Evolutionary conservation across 2,329 filamentous ascomycete species (phyloP), one percentile per base, ranked within the genome.

Genomic region (Colletotrichum sp.): DNA sequence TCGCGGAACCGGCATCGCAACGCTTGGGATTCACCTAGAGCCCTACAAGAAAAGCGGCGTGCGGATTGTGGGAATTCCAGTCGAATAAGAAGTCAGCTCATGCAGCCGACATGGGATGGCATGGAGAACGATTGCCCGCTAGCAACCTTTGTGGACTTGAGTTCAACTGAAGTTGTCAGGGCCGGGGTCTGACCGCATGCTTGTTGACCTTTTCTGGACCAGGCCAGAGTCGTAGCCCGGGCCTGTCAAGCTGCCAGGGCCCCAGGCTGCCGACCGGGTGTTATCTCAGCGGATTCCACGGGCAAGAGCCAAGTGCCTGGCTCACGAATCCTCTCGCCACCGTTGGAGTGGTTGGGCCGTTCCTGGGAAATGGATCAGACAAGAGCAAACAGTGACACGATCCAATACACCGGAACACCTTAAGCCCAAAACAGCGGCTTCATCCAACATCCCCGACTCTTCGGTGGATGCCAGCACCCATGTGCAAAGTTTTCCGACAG

Each of bases 261-360:
- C 49, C 73, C 57, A 73, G 64, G 70, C 44, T 59, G 64, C 64
- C 64, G 64, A 69, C 71, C 60, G 60, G 64, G 71, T 74, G 64
- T 24, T 76, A 65, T 76, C 34, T 60, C 64, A 67, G 74, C 71
- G 74, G 74, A 65, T 55, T 72, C 63, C 55, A 68, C 64, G 52
- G 69, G 36, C 64, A 74, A 66, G 75, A 77, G 72, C 71, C 75
- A 77, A 67, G 72, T 77, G 75, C 60, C 75, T 77, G 75, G 71
- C 75, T 75, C 75, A 62, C 44, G 71, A 77, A 55, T 62, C 65
- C 66, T 52, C 21, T 77, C 68, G 72, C 72, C 75, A 77, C 75
- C 71, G 75, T 77, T 67, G 66, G 75, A 71, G 71, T 75, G 75
- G 75, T 71, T 77, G 60, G 72, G 75, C 67, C 72, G 75, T 75